A percentile compares a stretch with the other conserved stretches of the same genome.
These are phyloP conservation scores for Allium sativum DNA, from an alignment of 106 monocot species.

Conservation along the genomic window DNA sequence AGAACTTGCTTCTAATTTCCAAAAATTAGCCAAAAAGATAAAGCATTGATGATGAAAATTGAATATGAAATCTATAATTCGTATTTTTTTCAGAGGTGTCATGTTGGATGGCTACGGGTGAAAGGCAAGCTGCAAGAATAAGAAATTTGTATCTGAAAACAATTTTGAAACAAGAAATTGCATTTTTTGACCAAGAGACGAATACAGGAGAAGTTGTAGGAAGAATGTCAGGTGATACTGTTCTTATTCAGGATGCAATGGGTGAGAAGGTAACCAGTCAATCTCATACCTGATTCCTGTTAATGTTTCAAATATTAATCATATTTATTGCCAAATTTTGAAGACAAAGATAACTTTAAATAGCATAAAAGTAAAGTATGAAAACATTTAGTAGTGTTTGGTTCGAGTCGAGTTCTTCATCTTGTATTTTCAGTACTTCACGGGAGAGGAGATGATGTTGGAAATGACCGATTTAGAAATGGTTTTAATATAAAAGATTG, in stretches of 20 bases:
- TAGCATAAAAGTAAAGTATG: not conserved
- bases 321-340: too few species aligned
- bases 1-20: constrained; percentile 6
- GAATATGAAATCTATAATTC: not conserved
- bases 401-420: too few species aligned
- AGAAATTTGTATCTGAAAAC: constrained; percentile 47
- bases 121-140: constrained; percentile 48
- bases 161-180: constrained; percentile 59
- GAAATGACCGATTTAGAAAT: too few species aligned
- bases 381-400: not conserved
- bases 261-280: constrained; percentile 43
- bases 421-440: too few species aligned
- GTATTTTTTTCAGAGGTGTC: constrained; percentile 32
- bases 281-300: not conserved
- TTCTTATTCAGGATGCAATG: constrained; percentile 59
- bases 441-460: not conserved
- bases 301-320: not conserved
- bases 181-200: constrained; percentile 68
- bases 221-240: constrained; percentile 54
- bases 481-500: too few species aligned
- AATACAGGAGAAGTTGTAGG: constrained; percentile 56
- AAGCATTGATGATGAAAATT: not conserved
- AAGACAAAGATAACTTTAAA: too few species aligned
- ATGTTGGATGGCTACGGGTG: constrained; percentile 66
- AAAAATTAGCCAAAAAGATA: not conserved